Conservation (phyloP, 106 monocot genomes). For the Agapanthus africanus region DNA sequence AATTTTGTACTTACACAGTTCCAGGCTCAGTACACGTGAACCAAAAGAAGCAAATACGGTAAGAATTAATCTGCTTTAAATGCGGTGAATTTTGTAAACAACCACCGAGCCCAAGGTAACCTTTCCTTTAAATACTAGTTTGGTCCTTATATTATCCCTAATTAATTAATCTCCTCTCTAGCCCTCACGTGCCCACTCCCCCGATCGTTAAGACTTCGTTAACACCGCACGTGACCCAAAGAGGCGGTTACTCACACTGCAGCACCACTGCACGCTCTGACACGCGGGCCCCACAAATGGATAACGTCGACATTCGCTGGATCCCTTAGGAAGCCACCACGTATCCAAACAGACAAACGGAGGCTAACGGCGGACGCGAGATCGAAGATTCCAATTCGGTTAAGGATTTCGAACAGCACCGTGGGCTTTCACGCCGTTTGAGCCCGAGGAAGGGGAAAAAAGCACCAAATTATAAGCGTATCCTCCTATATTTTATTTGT, state of each 20-base stretch:
- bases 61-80: too few species aligned
- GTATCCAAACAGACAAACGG: too few species aligned
- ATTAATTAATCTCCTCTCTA: too few species aligned
- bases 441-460: not conserved
- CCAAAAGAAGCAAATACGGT: too few species aligned
- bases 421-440: not conserved
- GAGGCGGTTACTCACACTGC: not conserved
- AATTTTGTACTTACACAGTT: too few species aligned
- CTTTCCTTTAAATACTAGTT: too few species aligned
- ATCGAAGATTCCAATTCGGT: not conserved
- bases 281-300: not conserved
- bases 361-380: not conserved
- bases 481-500: not conserved
- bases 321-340: not conserved
- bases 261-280: not conserved
- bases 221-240: too few species aligned
- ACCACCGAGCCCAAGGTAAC: too few species aligned
- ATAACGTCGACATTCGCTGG: not conserved
- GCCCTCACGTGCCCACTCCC: not conserved
- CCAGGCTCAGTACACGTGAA: too few species aligned
- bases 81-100: too few species aligned
- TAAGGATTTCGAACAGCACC: not conserved
- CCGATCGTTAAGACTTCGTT: not conserved
- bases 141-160: too few species aligned
- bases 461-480: not conserved